Evolutionary conservation across 345 rosid species (phyloP).

Genomic region (Ailanthus altissimus): DNA sequence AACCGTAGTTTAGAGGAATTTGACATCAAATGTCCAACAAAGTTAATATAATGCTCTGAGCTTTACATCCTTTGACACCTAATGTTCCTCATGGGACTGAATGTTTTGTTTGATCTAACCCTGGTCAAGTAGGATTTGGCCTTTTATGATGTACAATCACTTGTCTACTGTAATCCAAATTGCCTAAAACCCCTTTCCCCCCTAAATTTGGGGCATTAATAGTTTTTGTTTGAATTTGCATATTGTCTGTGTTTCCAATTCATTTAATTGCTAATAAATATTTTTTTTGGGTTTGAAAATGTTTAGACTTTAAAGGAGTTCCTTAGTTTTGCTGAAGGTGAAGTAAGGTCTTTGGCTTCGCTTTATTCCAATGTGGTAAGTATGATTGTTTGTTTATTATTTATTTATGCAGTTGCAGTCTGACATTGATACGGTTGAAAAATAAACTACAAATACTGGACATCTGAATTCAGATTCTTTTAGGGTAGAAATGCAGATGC

Average conservation of each 20-base stretch:
- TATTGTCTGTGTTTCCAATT: neutral
- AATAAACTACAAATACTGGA: conserved; percentile 8
- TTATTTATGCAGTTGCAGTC: neutral
- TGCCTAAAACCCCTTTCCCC: neutral
- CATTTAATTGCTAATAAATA: conserved; percentile 14
- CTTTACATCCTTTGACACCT: neutral
- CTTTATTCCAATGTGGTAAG: conserved; percentile 75
- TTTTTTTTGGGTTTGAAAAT: conserved; percentile 33
- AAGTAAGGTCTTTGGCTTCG: conserved; percentile 67
- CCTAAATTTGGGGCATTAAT: neutral
- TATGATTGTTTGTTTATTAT: conserved; percentile 1
- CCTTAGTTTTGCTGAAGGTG: conserved; percentile 72
- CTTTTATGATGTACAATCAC: too few relatives aligned
- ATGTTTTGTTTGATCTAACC: neutral
- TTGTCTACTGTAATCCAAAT: neutral
- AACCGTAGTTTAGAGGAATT: neutral
- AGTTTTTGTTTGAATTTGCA: neutral
- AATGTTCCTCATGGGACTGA: neutral
- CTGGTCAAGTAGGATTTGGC: neutral
- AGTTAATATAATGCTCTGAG: neutral
- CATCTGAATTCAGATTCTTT: conserved; percentile 26
- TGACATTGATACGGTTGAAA: neutral
- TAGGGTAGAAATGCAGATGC: conserved; percentile 89
- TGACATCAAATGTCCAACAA: neutral
- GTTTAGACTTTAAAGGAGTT: conserved; percentile 66